A percentile compares a stretch with the other conserved stretches of the same genome.
These are phyloP conservation scores for Citrus sinensis DNA, from an alignment of 345 rosid genomes.

Conservation along the genomic window DNA sequence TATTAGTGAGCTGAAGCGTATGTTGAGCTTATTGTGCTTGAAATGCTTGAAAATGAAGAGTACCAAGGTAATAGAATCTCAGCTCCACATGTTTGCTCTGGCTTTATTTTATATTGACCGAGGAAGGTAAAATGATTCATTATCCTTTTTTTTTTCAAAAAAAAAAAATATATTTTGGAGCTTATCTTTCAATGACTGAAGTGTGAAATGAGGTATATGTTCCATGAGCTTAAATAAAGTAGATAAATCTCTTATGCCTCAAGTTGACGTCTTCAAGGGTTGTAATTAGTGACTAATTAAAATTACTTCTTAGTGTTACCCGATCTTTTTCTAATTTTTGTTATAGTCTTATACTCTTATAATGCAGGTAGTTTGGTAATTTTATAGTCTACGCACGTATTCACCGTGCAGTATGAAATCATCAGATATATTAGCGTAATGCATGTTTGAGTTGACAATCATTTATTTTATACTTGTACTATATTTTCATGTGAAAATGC, in stretches of 20 bases:
- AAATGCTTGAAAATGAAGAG: constrained; percentile 79
- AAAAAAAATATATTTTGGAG: background rate
- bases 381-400: background rate
- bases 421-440: background rate
- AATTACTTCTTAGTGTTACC: background rate
- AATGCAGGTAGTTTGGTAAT: background rate
- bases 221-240: background rate
- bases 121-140: background rate
- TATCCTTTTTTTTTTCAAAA: no score
- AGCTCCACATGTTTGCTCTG: background rate
- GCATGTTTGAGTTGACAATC: constrained; percentile 3
- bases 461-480: background rate
- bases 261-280: background rate
- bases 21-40: constrained; percentile 79
- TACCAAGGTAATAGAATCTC: constrained; percentile 49
- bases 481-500: background rate
- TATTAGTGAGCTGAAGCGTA: constrained; percentile 61
- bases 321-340: background rate
- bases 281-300: background rate
- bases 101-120: background rate
- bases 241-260: background rate
- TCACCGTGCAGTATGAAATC: background rate
- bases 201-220: background rate
- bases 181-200: background rate
- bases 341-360: background rate